Conservation (phyloP, 306 rosid species). For the Cicer arietinum region DNA sequence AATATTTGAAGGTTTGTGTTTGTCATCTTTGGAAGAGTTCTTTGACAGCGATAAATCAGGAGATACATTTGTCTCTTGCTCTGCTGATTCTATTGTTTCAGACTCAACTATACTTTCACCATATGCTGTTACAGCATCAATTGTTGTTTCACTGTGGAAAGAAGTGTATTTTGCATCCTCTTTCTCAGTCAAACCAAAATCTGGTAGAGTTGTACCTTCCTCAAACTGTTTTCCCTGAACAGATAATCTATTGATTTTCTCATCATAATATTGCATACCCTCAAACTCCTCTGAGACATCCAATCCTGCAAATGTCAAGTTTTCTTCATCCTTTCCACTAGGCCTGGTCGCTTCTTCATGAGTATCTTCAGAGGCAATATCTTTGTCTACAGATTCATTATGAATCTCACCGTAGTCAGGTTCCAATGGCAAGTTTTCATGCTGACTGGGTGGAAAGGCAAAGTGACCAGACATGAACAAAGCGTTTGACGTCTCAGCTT, state of each 20-base stretch:
- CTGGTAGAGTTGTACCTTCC: constrained; percentile 66
- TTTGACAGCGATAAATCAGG: constrained; percentile 57
- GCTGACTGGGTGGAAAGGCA: constrained; percentile 81
- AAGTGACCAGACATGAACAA: constrained; percentile 92
- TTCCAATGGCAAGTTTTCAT: constrained; percentile 87
- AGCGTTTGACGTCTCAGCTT: constrained; percentile 79
- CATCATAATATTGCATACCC: constrained; percentile 60
- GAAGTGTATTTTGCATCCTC: constrained; percentile 60
- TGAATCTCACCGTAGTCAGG: constrained; percentile 55
- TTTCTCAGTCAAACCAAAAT: constrained; percentile 56
- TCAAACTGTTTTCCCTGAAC: constrained; percentile 67
- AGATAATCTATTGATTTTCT: constrained; percentile 59
- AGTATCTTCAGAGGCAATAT: constrained; percentile 52
- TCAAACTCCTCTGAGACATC: constrained; percentile 64
- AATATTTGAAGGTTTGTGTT: constrained; percentile 52
- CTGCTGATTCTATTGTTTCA: constrained; percentile 56
- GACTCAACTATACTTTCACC: constrained; percentile 53
- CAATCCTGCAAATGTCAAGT: constrained; percentile 58
- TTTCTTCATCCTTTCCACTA: constrained; percentile 71
- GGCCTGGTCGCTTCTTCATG: constrained; percentile 54
- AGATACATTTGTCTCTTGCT: constrained; percentile 53
- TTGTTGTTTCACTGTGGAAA: constrained; percentile 60
- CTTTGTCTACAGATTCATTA: constrained; percentile 56
- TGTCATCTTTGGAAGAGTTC: constrained; percentile 50
- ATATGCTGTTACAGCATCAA: constrained; percentile 51